phyloP scores from a whole-genome alignment of 2,329 filamentous ascomycete species.

The Penicillium brasilianum region DNA sequence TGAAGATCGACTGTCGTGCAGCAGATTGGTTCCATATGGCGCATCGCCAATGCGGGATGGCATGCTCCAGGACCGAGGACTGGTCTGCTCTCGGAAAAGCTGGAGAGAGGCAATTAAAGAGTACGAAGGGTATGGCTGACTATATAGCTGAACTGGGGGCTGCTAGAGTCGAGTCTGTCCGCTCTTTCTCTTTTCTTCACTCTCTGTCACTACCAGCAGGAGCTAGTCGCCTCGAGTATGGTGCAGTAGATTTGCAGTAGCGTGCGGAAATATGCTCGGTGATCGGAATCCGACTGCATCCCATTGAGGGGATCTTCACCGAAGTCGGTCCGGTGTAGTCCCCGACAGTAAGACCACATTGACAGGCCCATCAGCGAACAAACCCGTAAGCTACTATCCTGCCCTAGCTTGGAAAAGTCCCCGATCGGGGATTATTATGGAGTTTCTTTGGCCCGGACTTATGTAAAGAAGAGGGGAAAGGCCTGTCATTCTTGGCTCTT shows the following conservation, averaged over 20 bases:
- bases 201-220: not conserved
- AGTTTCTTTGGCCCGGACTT: not conserved
- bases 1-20: not conserved
- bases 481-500: not conserved
- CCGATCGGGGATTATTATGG: constrained; percentile 6
- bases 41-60: not conserved
- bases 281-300: constrained; percentile 10
- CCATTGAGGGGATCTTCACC: constrained; percentile 8
- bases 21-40: not conserved
- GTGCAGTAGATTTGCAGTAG: constrained; percentile 12
- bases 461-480: not conserved
- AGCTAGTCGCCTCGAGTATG: not conserved
- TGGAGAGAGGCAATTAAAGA: not conserved
- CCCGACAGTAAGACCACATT: constrained; percentile 2
- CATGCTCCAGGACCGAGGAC: not conserved
- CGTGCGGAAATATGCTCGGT: constrained; percentile 13
- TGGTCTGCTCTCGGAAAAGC: not conserved
- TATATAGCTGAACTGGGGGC: not conserved
- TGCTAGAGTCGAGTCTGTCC: constrained; percentile 1
- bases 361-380: not conserved
- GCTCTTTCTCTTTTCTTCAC: not conserved
- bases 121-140: not conserved
- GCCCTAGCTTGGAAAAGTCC: constrained; percentile 6
- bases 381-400: not conserved
- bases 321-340: constrained; percentile 16